Conservation (phyloP, 1,284 basidiomycete genomes). For the Apiotrichum brassicae region DNA sequence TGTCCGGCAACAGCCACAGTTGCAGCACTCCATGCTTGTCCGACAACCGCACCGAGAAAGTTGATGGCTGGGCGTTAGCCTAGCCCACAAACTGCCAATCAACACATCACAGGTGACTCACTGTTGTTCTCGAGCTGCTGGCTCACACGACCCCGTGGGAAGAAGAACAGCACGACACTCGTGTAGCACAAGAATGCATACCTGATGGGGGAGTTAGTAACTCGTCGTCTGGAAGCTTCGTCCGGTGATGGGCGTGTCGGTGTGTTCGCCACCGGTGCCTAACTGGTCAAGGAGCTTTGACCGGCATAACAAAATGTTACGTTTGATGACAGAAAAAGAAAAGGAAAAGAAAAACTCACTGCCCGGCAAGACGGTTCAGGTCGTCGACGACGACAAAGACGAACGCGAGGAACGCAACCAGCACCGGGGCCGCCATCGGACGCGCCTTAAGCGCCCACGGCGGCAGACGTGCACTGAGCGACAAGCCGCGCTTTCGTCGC, state of each 20-base stretch:
- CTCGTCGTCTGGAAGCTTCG: too few species aligned
- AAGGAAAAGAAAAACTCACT: slow-evolving; percentile 24
- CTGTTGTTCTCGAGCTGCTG: slow-evolving; percentile 40
- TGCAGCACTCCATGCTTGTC: slow-evolving; percentile 33
- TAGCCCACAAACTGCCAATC: too few species aligned
- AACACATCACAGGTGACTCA: too few species aligned
- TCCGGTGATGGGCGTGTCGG: too few species aligned
- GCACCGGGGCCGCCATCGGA: slow-evolving; percentile 7
- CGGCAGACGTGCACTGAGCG: slow-evolving; percentile 9
- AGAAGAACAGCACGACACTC: slow-evolving; percentile 44
- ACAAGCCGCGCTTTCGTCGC: too few species aligned
- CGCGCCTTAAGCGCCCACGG: slow-evolving; percentile 11
- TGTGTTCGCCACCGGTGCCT: too few species aligned
- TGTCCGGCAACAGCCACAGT: too few species aligned
- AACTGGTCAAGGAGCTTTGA: too few species aligned
- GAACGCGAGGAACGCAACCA: slow-evolving; percentile 29
- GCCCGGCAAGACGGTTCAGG: slow-evolving; percentile 26
- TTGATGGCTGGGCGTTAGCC: slow-evolving; percentile 3
- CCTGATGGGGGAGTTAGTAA: slow-evolving; percentile 19
- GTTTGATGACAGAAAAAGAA: background rate
- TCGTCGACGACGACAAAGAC: slow-evolving; percentile 33
- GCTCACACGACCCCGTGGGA: slow-evolving; percentile 39
- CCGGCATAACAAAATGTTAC: too few species aligned
- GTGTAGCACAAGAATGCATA: slow-evolving; percentile 46
- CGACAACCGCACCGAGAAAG: slow-evolving; percentile 34